Conservation (phyloP, 305 asterid genomes). For the Stenogyne calaminthoides region DNA sequence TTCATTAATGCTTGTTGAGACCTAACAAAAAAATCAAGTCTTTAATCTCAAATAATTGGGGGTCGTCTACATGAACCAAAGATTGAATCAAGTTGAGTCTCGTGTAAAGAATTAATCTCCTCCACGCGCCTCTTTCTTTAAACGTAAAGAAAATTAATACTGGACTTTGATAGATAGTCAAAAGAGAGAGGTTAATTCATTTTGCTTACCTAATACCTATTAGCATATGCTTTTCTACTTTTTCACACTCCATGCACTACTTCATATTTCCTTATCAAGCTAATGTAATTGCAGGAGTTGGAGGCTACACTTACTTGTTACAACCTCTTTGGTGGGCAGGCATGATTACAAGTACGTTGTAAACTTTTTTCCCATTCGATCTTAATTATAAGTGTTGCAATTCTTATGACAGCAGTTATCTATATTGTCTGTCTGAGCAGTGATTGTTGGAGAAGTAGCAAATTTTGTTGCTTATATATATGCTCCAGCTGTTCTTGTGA, state of each 20-base stretch:
- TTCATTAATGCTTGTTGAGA: background rate
- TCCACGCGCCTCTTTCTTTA: no score
- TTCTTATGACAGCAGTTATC: background rate
- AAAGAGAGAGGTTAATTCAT: background rate
- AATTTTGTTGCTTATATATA: slow-evolving; percentile 81
- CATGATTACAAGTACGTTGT: slow-evolving; percentile 68
- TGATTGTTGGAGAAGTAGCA: slow-evolving; percentile 75
- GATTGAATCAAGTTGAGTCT: no score
- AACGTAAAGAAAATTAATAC: no score
- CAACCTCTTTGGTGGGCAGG: slow-evolving; percentile 95
- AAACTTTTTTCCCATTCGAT: background rate
- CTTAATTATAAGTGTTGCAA: background rate
- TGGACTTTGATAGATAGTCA: background rate
- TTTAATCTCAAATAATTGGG: no score
- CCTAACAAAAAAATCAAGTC: no score
- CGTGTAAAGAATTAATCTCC: no score
- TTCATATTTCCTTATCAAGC: background rate
- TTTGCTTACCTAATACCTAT: no score
- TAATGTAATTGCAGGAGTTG: slow-evolving; percentile 51
- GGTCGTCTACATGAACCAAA: no score
- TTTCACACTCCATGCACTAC: no score
- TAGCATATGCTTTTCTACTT: no score
- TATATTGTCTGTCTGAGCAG: slow-evolving; percentile 39
- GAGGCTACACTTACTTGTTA: slow-evolving; percentile 72
- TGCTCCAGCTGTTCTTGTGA: slow-evolving; percentile 87